Percentiles rank a stretch among this genome's conserved stretches.
These are phyloP conservation scores for Elsinoe batatas DNA, from an alignment of 2,329 filamentous ascomycete genomes.

Conservation along the genomic window DNA sequence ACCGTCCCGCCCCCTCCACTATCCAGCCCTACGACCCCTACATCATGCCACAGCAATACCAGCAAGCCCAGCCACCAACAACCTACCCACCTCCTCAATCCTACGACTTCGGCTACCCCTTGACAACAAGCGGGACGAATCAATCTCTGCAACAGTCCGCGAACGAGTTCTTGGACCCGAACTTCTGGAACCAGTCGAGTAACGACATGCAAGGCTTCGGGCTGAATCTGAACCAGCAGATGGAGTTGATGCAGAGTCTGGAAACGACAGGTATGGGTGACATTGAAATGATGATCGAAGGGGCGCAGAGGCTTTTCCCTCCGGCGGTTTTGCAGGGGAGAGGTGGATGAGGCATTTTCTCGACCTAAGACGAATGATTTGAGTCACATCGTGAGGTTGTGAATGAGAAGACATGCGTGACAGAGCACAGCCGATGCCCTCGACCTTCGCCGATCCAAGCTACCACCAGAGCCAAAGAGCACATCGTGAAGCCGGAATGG, in stretches of 20 bases:
- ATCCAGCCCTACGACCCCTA: conserved; percentile 15
- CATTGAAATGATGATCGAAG: conserved; percentile 29
- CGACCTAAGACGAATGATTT: not conserved
- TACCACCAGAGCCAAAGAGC: no score
- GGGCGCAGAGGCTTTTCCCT: conserved; percentile 7
- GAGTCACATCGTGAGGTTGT: no score
- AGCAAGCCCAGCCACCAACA: not conserved
- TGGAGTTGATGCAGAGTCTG: conserved; percentile 28
- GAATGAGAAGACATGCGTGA: not conserved
- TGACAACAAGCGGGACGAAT: not conserved
- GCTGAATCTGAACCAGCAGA: conserved; percentile 27
- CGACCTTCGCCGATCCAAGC: no score
- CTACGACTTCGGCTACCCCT: conserved; percentile 8
- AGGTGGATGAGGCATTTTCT: conserved; percentile 14
- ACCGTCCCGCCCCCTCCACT: conserved; percentile 11
- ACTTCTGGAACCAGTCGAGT: conserved; percentile 13
- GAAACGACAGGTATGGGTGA: conserved; percentile 31
- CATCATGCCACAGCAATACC: conserved; percentile 14
- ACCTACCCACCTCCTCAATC: not conserved
- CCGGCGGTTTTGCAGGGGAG: not conserved
- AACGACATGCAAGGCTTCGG: conserved; percentile 20
- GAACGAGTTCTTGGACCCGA: conserved; percentile 9
- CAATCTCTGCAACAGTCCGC: conserved; percentile 2
- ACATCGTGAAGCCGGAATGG: no score
- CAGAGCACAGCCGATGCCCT: no score